phyloP scores from a whole-genome alignment of 352 stramenopile genomes.

The Phytopythium montanum region DNA sequence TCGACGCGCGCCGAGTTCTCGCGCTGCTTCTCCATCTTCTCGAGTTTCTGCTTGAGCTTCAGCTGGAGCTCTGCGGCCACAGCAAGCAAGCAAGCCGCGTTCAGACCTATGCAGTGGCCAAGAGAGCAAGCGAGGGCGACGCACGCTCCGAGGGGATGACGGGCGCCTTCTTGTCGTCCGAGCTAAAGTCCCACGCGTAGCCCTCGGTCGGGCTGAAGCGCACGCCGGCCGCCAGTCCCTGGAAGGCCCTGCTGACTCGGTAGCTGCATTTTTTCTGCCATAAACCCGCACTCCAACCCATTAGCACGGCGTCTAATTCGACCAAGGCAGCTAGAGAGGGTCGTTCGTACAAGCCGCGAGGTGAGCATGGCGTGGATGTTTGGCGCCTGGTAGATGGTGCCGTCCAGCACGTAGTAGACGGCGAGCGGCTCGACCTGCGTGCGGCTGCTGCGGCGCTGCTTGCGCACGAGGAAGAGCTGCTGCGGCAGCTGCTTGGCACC shows the following conservation, averaged over 20 bases:
- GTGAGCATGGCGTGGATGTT: slow-evolving; percentile 89
- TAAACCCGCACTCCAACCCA: not conserved
- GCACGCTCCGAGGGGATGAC: slow-evolving; percentile 83
- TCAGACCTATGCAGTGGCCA: no score
- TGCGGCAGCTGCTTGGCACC: slow-evolving; percentile 80
- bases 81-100: not conserved
- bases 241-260: slow-evolving; percentile 81
- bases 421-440: slow-evolving; percentile 79
- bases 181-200: slow-evolving; percentile 88
- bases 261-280: slow-evolving; percentile 85
- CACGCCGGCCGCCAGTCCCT: slow-evolving; percentile 64
- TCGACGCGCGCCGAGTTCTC: slow-evolving; percentile 82
- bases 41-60: slow-evolving; percentile 85
- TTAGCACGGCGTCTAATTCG: not conserved
- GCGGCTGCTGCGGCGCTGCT: slow-evolving; percentile 72
- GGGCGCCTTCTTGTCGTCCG: slow-evolving; percentile 76
- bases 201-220: slow-evolving; percentile 84
- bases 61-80: slow-evolving; percentile 59
- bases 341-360: slow-evolving; percentile 76
- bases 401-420: slow-evolving; percentile 88
- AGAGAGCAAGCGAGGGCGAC: slow-evolving; percentile 11
- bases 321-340: not conserved
- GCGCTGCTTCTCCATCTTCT: slow-evolving; percentile 85
- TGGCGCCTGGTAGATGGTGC: slow-evolving; percentile 82
- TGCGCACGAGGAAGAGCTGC: slow-evolving; percentile 85